A percentile compares a stretch with the other conserved stretches of the same genome.
phyloP scores from a whole-genome alignment of 305 asterid species.

The Ilex paraguariensis region DNA sequence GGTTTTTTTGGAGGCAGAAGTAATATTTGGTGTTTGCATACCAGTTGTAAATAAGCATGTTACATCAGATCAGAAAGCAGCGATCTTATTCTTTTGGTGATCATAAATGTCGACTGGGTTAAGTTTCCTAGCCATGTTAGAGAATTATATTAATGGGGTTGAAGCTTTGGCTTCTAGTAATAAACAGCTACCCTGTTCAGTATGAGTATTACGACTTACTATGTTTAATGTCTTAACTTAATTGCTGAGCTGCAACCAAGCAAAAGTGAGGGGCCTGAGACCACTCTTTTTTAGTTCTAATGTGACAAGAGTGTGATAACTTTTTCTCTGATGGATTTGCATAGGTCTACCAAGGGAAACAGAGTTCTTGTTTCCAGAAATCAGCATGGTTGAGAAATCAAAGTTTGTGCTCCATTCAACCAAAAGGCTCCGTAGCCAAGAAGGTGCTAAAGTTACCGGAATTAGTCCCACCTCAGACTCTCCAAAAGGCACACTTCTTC shows the following conservation, averaged over 20 bases:
- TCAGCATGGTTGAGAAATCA: constrained; percentile 19
- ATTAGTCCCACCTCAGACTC: constrained; percentile 35
- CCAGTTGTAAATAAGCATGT: too few species aligned
- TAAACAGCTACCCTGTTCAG: neutral
- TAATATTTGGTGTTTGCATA: too few species aligned
- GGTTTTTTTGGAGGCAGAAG: too few species aligned
- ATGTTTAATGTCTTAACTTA: neutral
- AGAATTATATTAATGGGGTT: too few species aligned
- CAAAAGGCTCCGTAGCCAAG: constrained; percentile 25
- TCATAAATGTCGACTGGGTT: too few species aligned
- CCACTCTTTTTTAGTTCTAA: neutral
- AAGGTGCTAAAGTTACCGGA: constrained; percentile 37
- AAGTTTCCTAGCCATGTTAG: too few species aligned
- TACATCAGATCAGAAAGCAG: too few species aligned
- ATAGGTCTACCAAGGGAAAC: constrained; percentile 40
- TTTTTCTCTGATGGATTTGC: constrained; percentile 16
- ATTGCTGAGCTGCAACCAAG: constrained; percentile 8
- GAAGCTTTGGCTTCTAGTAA: neutral
- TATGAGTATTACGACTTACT: neutral
- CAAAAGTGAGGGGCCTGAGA: neutral
- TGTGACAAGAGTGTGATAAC: neutral
- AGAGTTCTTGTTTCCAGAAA: constrained; percentile 34
- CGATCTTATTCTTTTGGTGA: too few species aligned
- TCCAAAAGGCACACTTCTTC: constrained; percentile 37
- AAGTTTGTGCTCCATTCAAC: constrained; percentile 21